These are phyloP conservation scores for Orbilia ellipsospora DNA, from an alignment of 2,329 filamentous ascomycete genomes.

Conservation along the genomic window DNA sequence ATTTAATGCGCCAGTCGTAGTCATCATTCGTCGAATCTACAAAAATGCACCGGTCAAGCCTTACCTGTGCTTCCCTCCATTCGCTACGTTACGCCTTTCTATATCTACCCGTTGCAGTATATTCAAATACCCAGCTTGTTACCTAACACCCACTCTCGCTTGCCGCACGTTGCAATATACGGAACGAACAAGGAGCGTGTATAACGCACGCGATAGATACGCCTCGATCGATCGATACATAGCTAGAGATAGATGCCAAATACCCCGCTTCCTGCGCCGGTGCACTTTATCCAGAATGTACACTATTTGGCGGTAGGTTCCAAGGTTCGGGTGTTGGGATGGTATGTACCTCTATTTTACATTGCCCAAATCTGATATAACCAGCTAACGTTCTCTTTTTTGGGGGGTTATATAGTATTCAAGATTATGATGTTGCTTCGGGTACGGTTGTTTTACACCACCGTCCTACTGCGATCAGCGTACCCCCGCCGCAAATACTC, in stretches of 20 bases:
- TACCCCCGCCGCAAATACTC: constrained; percentile 12
- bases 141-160: neutral
- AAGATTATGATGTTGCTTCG: constrained; percentile 23
- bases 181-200: too few species aligned
- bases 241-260: constrained; percentile 34
- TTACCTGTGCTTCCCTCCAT: neutral
- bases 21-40: neutral
- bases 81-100: neutral
- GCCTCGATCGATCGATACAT: neutral
- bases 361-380: neutral
- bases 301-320: constrained; percentile 28
- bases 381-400: constrained; percentile 5
- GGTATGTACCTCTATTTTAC: constrained; percentile 10
- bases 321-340: constrained; percentile 42
- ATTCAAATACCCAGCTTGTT: neutral
- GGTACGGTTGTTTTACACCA: constrained; percentile 38
- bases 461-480: constrained; percentile 22
- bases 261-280: constrained; percentile 33
- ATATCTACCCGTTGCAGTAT: neutral
- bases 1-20: neutral
- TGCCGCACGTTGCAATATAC: too few species aligned
- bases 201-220: neutral
- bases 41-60: constrained; percentile 5
- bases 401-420: constrained; percentile 17
- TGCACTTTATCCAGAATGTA: constrained; percentile 49